These are phyloP conservation scores for Diddensiella caesifluorescens DNA, from an alignment of 805 yeast species.

Conservation along the genomic window DNA sequence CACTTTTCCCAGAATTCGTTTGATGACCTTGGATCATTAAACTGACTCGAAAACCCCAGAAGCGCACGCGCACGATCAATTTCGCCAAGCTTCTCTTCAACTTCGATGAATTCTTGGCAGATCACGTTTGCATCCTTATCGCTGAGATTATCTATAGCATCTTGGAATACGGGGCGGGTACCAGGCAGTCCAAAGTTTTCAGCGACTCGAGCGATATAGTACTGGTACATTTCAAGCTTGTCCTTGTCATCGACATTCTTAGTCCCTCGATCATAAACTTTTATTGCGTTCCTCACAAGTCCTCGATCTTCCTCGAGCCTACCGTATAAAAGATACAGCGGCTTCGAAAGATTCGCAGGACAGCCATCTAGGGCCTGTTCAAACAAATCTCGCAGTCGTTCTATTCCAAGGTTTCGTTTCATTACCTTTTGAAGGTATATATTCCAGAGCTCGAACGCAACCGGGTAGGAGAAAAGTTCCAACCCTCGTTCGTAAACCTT, in stretches of 20 bases:
- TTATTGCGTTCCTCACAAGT: slow-evolving; percentile 44
- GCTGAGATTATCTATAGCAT: slow-evolving; percentile 47
- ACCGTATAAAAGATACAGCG: slow-evolving; percentile 52
- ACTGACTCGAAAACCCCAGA: slow-evolving; percentile 48
- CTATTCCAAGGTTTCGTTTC: slow-evolving; percentile 35
- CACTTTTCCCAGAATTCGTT: slow-evolving; percentile 56
- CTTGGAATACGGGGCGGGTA: slow-evolving; percentile 46
- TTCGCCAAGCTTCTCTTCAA: slow-evolving; percentile 54
- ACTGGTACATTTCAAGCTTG: slow-evolving; percentile 39
- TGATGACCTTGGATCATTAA: slow-evolving; percentile 31
- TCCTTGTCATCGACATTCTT: slow-evolving; percentile 28
- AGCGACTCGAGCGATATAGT: slow-evolving; percentile 39
- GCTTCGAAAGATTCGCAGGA: slow-evolving; percentile 43
- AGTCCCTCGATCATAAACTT: slow-evolving; percentile 42
- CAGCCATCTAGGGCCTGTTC: slow-evolving; percentile 57
- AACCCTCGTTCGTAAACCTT: slow-evolving; percentile 65
- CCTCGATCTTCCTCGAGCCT: slow-evolving; percentile 58
- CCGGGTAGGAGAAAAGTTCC: slow-evolving; percentile 53
- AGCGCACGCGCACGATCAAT: slow-evolving; percentile 58
- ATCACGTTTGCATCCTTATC: slow-evolving; percentile 40
- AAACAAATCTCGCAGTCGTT: slow-evolving; percentile 65
- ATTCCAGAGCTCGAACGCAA: slow-evolving; percentile 66
- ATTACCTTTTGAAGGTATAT: slow-evolving; percentile 54
- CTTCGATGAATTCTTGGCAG: slow-evolving; percentile 47
- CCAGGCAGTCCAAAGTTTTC: slow-evolving; percentile 39